Base-by-base conservation (phyloP, 1,284 basidiomycete genomes). In the Phenoliferia sp. region DNA sequence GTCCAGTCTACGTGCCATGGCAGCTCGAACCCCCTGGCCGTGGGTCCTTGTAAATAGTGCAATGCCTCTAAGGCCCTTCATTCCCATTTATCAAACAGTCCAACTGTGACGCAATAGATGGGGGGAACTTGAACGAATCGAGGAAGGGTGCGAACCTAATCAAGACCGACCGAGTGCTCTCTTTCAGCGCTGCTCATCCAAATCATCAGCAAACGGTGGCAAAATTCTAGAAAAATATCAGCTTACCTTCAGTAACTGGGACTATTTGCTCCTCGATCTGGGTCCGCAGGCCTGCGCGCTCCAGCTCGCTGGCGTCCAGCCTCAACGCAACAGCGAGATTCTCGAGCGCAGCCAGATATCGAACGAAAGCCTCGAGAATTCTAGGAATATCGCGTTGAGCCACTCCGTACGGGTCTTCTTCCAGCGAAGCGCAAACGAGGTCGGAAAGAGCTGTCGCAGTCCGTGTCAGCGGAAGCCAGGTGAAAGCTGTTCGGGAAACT, bases 301-400 rank as follows among this genome's bases (percentile, higher is more conserved):
- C 64, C 75, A 66, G 66, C 70, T 83, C 81, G 12, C 82, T 80
- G 0, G 57, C 58, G 12, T 80, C 79, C 1, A 79, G 76, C 32
- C 79, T 75, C 19, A 79, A 75, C 54, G 81, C 80, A 28, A 76
- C 81, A 65, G 85, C 83, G 67, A 87, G 87, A 32, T 83, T 82
- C 70, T 91, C 88, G 16, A 91, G 79, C 2, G 85, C 87, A 2
- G 78, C 76, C 26, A 90, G 82, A 80, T 87, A 90, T 2, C 84
- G 83, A 22, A 88, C 76, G 72, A 92, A 80, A 0, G 87, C 87
- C 78, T 92, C 90, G 12, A 94, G 78, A 29, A 90, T 86, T 63
- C 85, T 85, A 0, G 90, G 89, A 32, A 91, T 90, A 76, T 92
- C 89, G 7, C 88, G 82, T 76, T 93, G 91, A 9, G 91, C 89